Percentiles rank a stretch among this genome's conserved stretches.
phyloP scores from a whole-genome alignment of 306 rosid species.

The Rosa lucieae region DNA sequence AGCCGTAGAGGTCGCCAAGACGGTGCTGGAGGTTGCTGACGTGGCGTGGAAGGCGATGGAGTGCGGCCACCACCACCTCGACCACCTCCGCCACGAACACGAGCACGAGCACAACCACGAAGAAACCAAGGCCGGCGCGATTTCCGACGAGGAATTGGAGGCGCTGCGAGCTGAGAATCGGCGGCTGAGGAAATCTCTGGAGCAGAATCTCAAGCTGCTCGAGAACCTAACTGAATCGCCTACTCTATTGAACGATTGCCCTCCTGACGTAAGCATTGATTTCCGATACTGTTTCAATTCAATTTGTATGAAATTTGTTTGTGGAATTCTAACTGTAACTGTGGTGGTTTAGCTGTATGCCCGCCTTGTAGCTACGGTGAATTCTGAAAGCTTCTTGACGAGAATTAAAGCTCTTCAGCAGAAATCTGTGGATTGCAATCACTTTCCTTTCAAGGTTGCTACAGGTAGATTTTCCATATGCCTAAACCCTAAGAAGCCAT shows the following conservation, averaged over 20 bases:
- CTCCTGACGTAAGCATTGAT: constrained; percentile 63
- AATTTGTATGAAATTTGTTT: neutral
- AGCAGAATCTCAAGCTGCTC: constrained; percentile 71
- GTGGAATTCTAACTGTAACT: neutral
- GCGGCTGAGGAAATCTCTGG: constrained; percentile 65
- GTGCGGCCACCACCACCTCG: constrained; percentile 35
- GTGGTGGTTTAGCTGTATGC: constrained; percentile 49
- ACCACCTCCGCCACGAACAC: constrained; percentile 36
- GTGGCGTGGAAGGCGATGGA: constrained; percentile 89
- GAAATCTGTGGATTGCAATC: constrained; percentile 44
- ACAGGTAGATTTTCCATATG: constrained; percentile 43
- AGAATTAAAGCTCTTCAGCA: constrained; percentile 58
- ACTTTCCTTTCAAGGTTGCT: constrained; percentile 85
- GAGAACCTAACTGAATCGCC: constrained; percentile 67
- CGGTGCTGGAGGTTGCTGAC: constrained; percentile 95
- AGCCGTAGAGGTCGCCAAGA: constrained; percentile 78
- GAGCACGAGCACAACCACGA: constrained; percentile 4
- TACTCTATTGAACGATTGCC: constrained; percentile 57
- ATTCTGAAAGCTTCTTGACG: constrained; percentile 66
- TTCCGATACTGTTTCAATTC: neutral
- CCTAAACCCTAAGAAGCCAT: neutral
- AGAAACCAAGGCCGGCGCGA: constrained; percentile 2
- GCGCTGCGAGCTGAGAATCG: constrained; percentile 72
- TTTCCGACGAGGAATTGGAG: constrained; percentile 46
- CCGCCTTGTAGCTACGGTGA: constrained; percentile 63